Evolutionary conservation across 1,284 basidiomycete species (phyloP).

Genomic region (Trichosporon asahii): DNA sequence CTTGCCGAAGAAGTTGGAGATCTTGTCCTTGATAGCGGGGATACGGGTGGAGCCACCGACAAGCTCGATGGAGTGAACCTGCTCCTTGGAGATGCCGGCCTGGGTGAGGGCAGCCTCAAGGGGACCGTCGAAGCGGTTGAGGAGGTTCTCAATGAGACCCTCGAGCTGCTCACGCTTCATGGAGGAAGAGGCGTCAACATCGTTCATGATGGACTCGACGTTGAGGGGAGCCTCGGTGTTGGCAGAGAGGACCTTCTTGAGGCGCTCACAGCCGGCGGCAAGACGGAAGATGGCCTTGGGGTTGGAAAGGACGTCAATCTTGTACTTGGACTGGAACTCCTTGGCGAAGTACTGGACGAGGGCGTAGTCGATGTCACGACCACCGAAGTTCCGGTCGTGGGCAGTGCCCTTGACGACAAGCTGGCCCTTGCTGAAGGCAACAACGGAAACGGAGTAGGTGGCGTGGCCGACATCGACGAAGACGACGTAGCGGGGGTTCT

Average conservation of each 20-base stretch:
- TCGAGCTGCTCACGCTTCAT: slow-evolving; percentile 63
- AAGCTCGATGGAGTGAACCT: slow-evolving; percentile 66
- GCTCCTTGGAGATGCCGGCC: slow-evolving; percentile 60
- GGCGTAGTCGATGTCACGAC: slow-evolving; percentile 86
- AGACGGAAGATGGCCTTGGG: slow-evolving; percentile 91
- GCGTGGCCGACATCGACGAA: slow-evolving; percentile 94
- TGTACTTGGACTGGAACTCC: slow-evolving; percentile 91
- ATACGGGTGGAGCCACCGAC: slow-evolving; percentile 67
- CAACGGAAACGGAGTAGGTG: slow-evolving; percentile 74
- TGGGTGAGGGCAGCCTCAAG: slow-evolving; percentile 60
- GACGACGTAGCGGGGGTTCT: slow-evolving; percentile 76
- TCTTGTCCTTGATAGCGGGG: slow-evolving; percentile 65
- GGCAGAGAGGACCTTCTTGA: slow-evolving; percentile 73
- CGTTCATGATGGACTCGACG: slow-evolving; percentile 90
- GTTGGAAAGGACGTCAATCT: slow-evolving; percentile 83
- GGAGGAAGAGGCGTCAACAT: slow-evolving; percentile 67
- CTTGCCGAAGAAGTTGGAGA: slow-evolving; percentile 67
- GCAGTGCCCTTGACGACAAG: slow-evolving; percentile 78
- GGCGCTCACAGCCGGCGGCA: slow-evolving; percentile 67
- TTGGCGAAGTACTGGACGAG: slow-evolving; percentile 79
- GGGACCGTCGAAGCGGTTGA: slow-evolving; percentile 59
- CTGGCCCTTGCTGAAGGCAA: slow-evolving; percentile 88
- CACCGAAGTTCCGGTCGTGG: slow-evolving; percentile 85
- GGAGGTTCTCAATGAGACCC: slow-evolving; percentile 56
- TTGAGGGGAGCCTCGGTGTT: slow-evolving; percentile 80